phyloP scores from a whole-genome alignment of 2,329 filamentous ascomycete species.

The Sporothrix curviconia region DNA sequence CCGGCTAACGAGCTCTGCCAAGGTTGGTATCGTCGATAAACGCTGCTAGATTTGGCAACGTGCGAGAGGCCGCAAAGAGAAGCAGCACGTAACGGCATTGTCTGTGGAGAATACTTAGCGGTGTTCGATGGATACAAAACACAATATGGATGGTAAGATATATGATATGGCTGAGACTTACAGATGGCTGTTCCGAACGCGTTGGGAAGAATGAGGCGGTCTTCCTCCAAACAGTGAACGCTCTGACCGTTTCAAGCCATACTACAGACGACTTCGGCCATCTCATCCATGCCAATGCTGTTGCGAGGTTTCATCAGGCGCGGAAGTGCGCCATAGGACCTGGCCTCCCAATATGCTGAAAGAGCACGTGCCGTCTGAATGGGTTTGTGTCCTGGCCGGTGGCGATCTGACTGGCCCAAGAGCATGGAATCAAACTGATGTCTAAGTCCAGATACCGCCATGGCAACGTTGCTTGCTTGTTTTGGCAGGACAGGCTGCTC shows the following conservation, averaged over 20 bases:
- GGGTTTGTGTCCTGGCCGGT: neutral
- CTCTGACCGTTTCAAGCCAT: constrained; percentile 14
- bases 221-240: constrained; percentile 13
- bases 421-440: constrained; percentile 7
- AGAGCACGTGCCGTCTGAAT: constrained; percentile 11
- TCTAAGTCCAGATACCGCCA: constrained; percentile 3
- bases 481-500: neutral
- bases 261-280: constrained; percentile 9
- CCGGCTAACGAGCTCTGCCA: constrained; percentile 9
- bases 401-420: neutral
- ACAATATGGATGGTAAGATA: no score
- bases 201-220: constrained; percentile 15
- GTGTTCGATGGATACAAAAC: neutral
- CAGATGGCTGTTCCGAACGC: constrained; percentile 15
- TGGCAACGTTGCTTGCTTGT: neutral
- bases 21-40: constrained; percentile 6
- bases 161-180: no score
- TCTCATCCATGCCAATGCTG: neutral
- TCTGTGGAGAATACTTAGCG: neutral
- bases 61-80: constrained; percentile 16
- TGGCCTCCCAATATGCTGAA: constrained; percentile 16
- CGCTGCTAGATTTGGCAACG: neutral
- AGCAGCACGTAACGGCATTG: constrained; percentile 20
- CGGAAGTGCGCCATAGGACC: constrained; percentile 7
- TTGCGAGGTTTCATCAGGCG: neutral